Base-by-base conservation (phyloP, 192 early-diverging fungal genomes). In the Pilobolus umbonatus region DNA sequence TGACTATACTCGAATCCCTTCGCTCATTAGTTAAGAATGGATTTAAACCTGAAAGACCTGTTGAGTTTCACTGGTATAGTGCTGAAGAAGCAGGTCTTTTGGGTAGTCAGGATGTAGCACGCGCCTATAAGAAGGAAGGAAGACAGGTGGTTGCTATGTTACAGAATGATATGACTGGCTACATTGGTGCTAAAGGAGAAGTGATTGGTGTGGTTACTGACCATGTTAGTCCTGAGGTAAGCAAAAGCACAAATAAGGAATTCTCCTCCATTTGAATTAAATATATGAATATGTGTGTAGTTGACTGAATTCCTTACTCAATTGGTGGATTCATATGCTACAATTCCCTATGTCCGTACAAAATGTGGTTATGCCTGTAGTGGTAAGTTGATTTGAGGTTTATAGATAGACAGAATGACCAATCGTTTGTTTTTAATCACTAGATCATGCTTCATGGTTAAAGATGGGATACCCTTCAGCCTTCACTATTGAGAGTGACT, bases 21-120 rank as follows among this genome's bases (percentile, higher is more conserved):
- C 80, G 89, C 25, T 75, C 81, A 21, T 70, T 96, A 3, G 73
- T 91, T 32, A 45, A 68, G n/a, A 74, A 69, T 49, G 86, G 78
- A 0, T 88, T 93, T 60, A 72, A 70, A 21, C 93, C 91, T 15
- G 48, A 73, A 7, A 67, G 83, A 55, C 81, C 92, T n/a, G 88
- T 98, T 32, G 94, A 96, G 65, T 96, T 96, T 80, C 94, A 96
- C 77, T 98, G 90, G 88, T 93, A 95, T 67, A 83, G 89, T 47
- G 94, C 79, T 53, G 90, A 96, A 75, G 92, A 94, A 73, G 90
- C 77, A 58, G 93, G 92, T 31, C 76, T 98, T 14, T 76, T 95
- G 55, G 94, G 96, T 14, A 89, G 87, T 26, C 92, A 94, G 76
- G 89, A 79, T 53, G 81, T 96, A 52, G 88, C 89, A 12, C 49